Evolutionary conservation across 495 filamentous ascomycete species (phyloP).

Genomic region (Penicillium soppii): DNA sequence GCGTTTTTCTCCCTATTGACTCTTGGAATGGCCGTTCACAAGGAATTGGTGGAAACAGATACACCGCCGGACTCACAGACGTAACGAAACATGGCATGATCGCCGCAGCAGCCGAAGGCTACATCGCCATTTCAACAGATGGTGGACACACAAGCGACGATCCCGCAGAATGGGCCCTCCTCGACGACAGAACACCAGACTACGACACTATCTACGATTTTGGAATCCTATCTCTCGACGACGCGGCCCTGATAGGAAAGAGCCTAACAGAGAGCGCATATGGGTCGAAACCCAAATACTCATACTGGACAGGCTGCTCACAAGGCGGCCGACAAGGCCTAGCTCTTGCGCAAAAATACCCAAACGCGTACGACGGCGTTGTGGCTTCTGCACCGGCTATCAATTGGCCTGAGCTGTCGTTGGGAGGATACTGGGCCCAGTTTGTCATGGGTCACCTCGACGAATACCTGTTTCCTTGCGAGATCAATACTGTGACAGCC

Average conservation of each 20-base stretch:
- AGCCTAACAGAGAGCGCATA: constrained; percentile 12
- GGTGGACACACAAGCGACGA: constrained; percentile 28
- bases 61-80: constrained; percentile 18
- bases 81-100: constrained; percentile 11
- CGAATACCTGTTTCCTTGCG: constrained; percentile 30
- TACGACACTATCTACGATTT: constrained; percentile 33
- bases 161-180: constrained; percentile 31
- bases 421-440: constrained; percentile 17
- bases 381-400: constrained; percentile 50
- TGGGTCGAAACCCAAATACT: constrained; percentile 19
- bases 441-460: constrained; percentile 24
- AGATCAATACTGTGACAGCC: constrained; percentile 45
- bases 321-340: constrained; percentile 48
- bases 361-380: constrained; percentile 58
- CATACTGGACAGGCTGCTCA: constrained; percentile 51
- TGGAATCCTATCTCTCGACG: constrained; percentile 34
- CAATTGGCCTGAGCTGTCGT: constrained; percentile 37
- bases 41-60: constrained; percentile 45
- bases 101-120: constrained; percentile 31
- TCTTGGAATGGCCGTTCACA: constrained; percentile 43
- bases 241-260: constrained; percentile 22
- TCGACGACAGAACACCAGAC: constrained; percentile 28
- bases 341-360: constrained; percentile 41
- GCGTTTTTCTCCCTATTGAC: constrained; percentile 34
- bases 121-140: constrained; percentile 40